These are phyloP conservation scores for Cylindrodendrum hubeiense DNA, from an alignment of 2,329 filamentous ascomycete genomes.

Conservation along the genomic window DNA sequence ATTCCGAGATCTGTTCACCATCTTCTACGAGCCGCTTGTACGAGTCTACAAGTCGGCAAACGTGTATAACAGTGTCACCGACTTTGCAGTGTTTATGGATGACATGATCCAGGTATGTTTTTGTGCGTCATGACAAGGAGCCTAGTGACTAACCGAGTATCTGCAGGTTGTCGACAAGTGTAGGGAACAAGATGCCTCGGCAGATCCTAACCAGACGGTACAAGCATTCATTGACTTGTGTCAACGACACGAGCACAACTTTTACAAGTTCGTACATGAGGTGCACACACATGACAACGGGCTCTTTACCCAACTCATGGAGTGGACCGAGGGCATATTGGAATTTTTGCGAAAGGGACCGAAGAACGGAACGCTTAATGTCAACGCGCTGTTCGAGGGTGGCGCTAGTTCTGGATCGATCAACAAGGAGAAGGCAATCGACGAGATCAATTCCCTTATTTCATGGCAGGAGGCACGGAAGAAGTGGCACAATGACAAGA, in stretches of 20 bases:
- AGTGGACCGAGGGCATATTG: conserved; percentile 95
- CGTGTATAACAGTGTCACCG: conserved; percentile 96
- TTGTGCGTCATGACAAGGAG: neutral
- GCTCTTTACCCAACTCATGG: conserved; percentile 95
- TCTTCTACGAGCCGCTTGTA: conserved; percentile 98
- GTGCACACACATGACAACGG: conserved; percentile 98
- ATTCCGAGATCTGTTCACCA: conserved; percentile 95
- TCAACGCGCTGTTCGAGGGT: conserved; percentile 92
- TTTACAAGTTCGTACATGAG: conserved; percentile 99
- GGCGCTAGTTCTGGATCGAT: conserved; percentile 76
- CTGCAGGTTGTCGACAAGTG: conserved; percentile 72
- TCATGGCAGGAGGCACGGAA: conserved; percentile 95
- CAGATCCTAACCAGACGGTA: conserved; percentile 97
- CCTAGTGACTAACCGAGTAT: conserved; percentile 24
- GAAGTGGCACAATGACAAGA: conserved; percentile 99
- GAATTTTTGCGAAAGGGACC: conserved; percentile 93
- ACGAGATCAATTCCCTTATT: conserved; percentile 88
- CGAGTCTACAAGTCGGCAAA: conserved; percentile 99
- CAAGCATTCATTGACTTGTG: conserved; percentile 98
- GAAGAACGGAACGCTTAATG: conserved; percentile 86
- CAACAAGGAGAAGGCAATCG: conserved; percentile 78
- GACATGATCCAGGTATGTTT: conserved; percentile 83
- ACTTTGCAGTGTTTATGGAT: conserved; percentile 93
- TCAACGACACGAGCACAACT: conserved; percentile 92
- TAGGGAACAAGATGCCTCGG: conserved; percentile 83